These are phyloP conservation scores for Cryphonectria japonica DNA, from an alignment of 2,329 filamentous ascomycete species.

Conservation along the genomic window DNA sequence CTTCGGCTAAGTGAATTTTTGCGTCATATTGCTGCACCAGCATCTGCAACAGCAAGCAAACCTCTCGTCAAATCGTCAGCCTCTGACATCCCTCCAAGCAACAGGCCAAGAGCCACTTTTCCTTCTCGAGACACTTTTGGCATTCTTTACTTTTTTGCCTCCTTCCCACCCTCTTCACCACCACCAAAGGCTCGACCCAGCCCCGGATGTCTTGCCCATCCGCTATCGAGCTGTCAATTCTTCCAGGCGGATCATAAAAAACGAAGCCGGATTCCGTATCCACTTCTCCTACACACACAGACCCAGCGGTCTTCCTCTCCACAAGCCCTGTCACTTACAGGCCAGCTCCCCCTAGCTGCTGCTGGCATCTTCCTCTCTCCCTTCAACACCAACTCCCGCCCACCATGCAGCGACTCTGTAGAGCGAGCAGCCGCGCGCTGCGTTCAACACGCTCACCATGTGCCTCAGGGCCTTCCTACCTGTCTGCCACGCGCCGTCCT, in stretches of 20 bases:
- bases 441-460: conserved; percentile 42
- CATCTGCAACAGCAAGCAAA: conserved; percentile 6
- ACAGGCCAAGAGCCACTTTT: conserved; percentile 19
- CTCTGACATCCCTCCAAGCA: conserved; percentile 3
- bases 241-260: conserved; percentile 15
- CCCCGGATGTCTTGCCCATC: conserved; percentile 25
- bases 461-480: conserved; percentile 42
- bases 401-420: conserved; percentile 30
- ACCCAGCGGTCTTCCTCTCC: not conserved
- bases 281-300: conserved; percentile 7
- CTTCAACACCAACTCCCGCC: conserved; percentile 10
- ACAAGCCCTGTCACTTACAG: not conserved
- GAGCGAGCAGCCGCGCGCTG: conserved; percentile 34
- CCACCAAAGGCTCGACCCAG: conserved; percentile 19
- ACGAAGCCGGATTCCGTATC: conserved; percentile 18
- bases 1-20: conserved; percentile 15
- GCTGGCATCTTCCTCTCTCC: not conserved
- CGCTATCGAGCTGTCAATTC: conserved; percentile 19
- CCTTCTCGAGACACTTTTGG: conserved; percentile 16
- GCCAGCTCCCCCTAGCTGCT: conserved; percentile 2
- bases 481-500: conserved; percentile 53
- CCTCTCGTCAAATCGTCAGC: conserved; percentile 5
- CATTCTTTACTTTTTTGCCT: conserved; percentile 2
- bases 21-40: conserved; percentile 18
- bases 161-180: not conserved